Conservation (phyloP, 1,284 basidiomycete species). For the Meira miltonrushii region DNA sequence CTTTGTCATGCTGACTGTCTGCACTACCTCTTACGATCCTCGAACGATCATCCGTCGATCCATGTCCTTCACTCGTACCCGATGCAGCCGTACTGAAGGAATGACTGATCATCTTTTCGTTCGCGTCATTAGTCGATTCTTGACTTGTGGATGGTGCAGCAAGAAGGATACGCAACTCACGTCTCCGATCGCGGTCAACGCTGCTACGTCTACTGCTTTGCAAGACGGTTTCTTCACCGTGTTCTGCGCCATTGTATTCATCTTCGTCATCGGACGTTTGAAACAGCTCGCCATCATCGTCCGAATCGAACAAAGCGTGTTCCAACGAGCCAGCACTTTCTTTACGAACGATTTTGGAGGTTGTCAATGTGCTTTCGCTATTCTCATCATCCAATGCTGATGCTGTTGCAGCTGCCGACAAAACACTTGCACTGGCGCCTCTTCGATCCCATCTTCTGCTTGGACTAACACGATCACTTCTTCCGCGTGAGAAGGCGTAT, state of each 20-base stretch:
- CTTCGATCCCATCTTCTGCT: constrained; percentile 7
- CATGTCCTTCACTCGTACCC: background rate
- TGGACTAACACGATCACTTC: constrained; percentile 4
- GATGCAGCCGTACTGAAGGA: no score
- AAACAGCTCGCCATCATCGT: background rate
- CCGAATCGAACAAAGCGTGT: constrained; percentile 7
- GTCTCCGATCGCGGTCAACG: background rate
- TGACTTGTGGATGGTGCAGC: background rate
- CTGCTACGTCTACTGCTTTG: constrained; percentile 4
- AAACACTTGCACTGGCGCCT: constrained; percentile 12
- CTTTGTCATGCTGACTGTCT: background rate
- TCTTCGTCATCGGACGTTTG: constrained; percentile 3
- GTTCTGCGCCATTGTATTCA: background rate
- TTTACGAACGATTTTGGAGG: background rate
- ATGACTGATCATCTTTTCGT: no score
- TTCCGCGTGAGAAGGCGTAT: background rate
- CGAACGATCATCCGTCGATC: background rate
- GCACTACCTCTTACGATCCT: background rate
- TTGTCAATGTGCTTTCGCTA: background rate
- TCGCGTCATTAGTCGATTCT: background rate
- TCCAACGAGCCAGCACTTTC: constrained; percentile 2
- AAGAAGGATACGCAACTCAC: constrained; percentile 9
- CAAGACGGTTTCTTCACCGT: background rate
- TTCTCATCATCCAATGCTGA: constrained; percentile 1
- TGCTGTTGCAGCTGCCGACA: background rate